phyloP scores from a whole-genome alignment of 306 rosid genomes.

The Crotalaria pallida region DNA sequence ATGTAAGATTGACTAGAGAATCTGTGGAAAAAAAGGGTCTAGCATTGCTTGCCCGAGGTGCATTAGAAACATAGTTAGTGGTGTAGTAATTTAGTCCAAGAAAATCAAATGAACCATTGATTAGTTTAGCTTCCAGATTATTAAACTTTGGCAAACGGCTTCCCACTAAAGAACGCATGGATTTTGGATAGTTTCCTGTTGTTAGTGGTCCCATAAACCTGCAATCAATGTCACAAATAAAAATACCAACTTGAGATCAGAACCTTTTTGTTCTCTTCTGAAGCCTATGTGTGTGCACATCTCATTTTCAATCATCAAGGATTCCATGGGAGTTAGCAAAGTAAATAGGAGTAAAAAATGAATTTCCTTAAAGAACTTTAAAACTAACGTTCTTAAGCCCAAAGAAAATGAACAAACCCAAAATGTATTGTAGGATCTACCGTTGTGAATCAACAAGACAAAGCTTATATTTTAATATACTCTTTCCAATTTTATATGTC shows the following conservation, averaged over 20 bases:
- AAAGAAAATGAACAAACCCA: not conserved
- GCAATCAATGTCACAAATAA: conserved; percentile 11
- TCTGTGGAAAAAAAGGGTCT: conserved; percentile 28
- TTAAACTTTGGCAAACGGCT: conserved; percentile 47
- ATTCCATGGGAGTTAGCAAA: not conserved
- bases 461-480: too few relatives aligned
- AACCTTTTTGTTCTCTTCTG: not conserved
- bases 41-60: not conserved
- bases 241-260: not conserved
- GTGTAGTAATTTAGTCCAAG: conserved; percentile 68
- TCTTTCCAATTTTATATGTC: too few relatives aligned
- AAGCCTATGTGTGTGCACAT: too few relatives aligned
- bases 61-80: conserved; percentile 34
- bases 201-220: conserved; percentile 57
- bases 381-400: not conserved
- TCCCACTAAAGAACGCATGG: conserved; percentile 43
- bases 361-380: too few relatives aligned
- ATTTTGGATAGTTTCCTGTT: conserved; percentile 50
- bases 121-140: not conserved
- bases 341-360: too few relatives aligned
- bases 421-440: not conserved
- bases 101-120: conserved; percentile 55
- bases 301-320: not conserved
- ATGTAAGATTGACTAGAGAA: conserved; percentile 20
- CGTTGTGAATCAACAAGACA: too few relatives aligned